Evolutionary conservation across 768 basidiomycete genomes (phyloP), one percentile per base, ranked within the genome.

Genomic region (Mycena olivaceomarginata): DNA sequence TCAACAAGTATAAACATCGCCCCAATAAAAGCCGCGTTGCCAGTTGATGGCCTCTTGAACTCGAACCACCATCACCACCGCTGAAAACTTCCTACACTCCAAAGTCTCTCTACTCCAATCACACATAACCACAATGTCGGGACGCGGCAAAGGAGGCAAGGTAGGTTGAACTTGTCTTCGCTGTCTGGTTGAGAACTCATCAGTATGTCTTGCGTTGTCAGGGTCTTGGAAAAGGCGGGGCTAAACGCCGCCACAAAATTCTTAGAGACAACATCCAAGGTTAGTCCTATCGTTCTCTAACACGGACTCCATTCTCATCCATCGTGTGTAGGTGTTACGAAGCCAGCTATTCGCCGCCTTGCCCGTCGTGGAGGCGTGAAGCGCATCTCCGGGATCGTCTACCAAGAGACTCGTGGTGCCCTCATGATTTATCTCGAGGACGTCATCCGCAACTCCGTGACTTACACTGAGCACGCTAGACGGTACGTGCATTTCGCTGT

Each of bases 71-170:
- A 72, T 46, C 62, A 64, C n/a, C 69, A 22, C 31, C 41, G 9
- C 31, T 53, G 7, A 39, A 3, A 22, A 5, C 16, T 56, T 11
- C 16, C 16, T 20, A 60, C 7, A 41, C 39, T 37, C 9, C 64
- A 18, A 9, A n/a, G 31, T n/a, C 12, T 5, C 31, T 20, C 31
- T 12, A 45, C 13, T 3, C 31, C 41, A 25, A 57, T 4, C 25
- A 62, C 25, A 16, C 75, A 16, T 39, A 62, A 43, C 82, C 71
- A 83, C 74, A 84, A 93, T 94, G 93, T 93, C 93, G 83, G 93
- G 93, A 85, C 92, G 93, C 83, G 93, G 93, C 84, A 94, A 94
- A 88, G 90, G 93, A 84, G 92, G 93, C 83, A 93, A 93, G 88
- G 88, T 86, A 68, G 40, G 43, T 10, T 60, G 40, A 59, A 70